Evolutionary conservation across 2,329 filamentous ascomycete genomes (phyloP).

Genomic region (Diaporthe destruens): DNA sequence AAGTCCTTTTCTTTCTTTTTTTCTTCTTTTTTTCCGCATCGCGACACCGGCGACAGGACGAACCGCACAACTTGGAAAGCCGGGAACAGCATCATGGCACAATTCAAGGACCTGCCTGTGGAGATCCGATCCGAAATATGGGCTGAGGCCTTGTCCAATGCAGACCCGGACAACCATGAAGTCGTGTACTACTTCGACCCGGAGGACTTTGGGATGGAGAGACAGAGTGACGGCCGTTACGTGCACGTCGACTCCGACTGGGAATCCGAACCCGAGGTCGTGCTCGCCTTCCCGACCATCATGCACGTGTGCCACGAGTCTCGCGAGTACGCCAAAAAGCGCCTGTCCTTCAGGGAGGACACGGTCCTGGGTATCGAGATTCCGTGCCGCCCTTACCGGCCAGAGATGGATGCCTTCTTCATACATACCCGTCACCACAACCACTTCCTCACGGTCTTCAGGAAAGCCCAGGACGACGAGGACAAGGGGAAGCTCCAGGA

Average conservation of each 20-base stretch:
- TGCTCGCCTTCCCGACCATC: slow-evolving; percentile 11
- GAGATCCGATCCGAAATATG: slow-evolving; percentile 17
- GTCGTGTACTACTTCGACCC: slow-evolving; percentile 22
- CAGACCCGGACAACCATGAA: background rate
- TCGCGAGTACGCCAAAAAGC: slow-evolving; percentile 23
- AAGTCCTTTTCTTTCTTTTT: too few species aligned
- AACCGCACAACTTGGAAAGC: background rate
- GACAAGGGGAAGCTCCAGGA: background rate
- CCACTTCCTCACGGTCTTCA: background rate
- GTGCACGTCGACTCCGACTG: slow-evolving; percentile 1
- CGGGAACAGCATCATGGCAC: background rate
- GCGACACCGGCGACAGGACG: background rate
- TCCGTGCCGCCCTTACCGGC: slow-evolving; percentile 22
- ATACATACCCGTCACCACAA: background rate
- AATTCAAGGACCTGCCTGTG: slow-evolving; percentile 9
- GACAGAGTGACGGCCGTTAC: background rate
- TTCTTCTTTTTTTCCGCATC: too few species aligned
- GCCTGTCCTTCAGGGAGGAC: slow-evolving; percentile 24
- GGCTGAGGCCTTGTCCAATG: background rate
- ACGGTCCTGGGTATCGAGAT: background rate
- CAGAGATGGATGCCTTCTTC: slow-evolving; percentile 19
- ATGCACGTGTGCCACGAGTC: slow-evolving; percentile 32
- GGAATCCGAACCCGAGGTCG: slow-evolving; percentile 12
- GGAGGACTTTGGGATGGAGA: background rate
- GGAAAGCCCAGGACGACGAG: background rate